These are phyloP conservation scores for Colletotrichum sp. DNA, from an alignment of 2,329 filamentous ascomycete species.

Conservation along the genomic window DNA sequence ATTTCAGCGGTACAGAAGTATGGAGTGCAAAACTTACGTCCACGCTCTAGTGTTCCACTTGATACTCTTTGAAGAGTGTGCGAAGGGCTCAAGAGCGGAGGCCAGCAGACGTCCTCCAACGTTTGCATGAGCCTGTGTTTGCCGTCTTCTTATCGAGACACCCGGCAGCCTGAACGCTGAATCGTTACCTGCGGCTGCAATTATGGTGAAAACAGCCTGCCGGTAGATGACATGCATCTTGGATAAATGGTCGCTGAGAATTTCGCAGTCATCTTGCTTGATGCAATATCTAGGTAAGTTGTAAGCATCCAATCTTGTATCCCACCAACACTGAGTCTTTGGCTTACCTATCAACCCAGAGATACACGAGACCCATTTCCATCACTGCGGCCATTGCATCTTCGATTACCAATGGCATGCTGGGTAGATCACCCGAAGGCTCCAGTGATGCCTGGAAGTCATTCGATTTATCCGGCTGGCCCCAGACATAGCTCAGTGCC, in stretches of 20 bases:
- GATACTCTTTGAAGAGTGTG: accelerated
- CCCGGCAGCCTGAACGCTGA: neutral
- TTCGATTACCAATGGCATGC: neutral
- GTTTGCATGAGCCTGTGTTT: neutral
- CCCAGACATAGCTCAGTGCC: neutral
- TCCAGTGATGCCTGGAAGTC: neutral
- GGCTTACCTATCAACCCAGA: neutral
- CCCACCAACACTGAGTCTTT: neutral
- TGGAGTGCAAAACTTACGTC: neutral
- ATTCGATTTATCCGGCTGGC: neutral
- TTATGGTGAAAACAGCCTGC: neutral
- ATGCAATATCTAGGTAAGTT: neutral
- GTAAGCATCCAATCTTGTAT: neutral
- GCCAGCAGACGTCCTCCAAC: neutral
- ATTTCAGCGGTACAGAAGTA: neutral
- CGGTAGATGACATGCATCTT: neutral
- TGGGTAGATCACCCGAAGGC: accelerated
- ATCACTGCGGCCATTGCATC: neutral
- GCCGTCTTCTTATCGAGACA: neutral
- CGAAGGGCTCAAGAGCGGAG: neutral
- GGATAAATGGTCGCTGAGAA: neutral
- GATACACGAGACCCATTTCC: neutral
- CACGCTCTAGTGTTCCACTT: neutral
- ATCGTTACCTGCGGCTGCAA: accelerated
- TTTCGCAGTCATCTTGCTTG: neutral